phyloP scores from a whole-genome alignment of 2,329 filamentous ascomycete species.

The Colletotrichum lindemuthianum region DNA sequence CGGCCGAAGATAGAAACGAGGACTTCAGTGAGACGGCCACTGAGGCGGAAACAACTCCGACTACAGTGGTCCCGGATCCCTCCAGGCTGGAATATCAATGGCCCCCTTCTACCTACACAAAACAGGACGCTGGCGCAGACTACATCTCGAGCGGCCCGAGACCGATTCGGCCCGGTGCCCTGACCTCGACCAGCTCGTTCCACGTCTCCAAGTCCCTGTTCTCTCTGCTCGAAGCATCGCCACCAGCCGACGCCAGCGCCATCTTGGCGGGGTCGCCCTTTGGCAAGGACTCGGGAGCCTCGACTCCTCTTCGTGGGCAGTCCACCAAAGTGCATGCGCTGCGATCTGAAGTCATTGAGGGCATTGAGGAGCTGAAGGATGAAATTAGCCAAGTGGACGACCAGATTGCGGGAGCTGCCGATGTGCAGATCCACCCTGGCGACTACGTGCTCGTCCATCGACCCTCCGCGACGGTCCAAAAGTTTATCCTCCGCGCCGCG shows the following conservation, averaged over 20 bases:
- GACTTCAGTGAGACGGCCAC: conserved; percentile 66
- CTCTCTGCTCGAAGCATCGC: conserved; percentile 81
- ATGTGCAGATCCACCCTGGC: conserved; percentile 92
- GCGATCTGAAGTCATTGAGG: conserved; percentile 90
- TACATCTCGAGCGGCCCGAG: conserved; percentile 37
- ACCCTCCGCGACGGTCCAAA: conserved; percentile 86
- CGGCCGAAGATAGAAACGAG: conserved; percentile 79
- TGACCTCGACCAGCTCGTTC: conserved; percentile 72
- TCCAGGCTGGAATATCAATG: conserved; percentile 44
- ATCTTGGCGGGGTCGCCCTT: conserved; percentile 56
- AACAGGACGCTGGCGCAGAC: conserved; percentile 45
- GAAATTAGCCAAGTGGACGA: conserved; percentile 94
- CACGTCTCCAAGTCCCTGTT: conserved; percentile 82
- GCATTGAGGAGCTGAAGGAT: conserved; percentile 95
- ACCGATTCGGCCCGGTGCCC: conserved; percentile 65
- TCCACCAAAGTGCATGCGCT: conserved; percentile 71
- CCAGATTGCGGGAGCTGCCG: conserved; percentile 87
- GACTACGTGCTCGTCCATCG: conserved; percentile 93
- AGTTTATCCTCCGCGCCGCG: conserved; percentile 88
- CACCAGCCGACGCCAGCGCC: conserved; percentile 55
- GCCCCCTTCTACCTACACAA: conserved; percentile 46
- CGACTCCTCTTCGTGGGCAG: conserved; percentile 57
- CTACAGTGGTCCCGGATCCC: conserved; percentile 50
- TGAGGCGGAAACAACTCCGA: conserved; percentile 52
- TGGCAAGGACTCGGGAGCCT: conserved; percentile 56